A percentile compares a stretch with the other conserved stretches of the same genome.
These are phyloP conservation scores for Phytophthora nicotianae DNA, from an alignment of 352 stramenopile species.

Conservation along the genomic window DNA sequence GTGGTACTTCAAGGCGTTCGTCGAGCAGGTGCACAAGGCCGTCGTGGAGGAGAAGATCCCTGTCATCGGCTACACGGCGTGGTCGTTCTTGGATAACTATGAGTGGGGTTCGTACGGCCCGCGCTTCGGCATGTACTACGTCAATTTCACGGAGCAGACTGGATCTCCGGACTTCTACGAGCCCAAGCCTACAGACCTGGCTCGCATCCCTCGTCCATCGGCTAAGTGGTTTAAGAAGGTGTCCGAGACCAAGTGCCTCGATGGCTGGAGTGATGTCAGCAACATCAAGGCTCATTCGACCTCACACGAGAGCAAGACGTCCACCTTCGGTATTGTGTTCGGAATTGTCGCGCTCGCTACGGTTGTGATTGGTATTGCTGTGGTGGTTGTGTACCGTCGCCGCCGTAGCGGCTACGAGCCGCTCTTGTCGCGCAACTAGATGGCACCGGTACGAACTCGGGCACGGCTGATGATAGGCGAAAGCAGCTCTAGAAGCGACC, in stretches of 20 bases:
- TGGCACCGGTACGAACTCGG: not conserved
- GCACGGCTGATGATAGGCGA: not conserved
- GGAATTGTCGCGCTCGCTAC: slow-evolving; percentile 19
- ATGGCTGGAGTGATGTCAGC: slow-evolving; percentile 28
- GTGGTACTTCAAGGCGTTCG: slow-evolving; percentile 42
- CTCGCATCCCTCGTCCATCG: slow-evolving; percentile 42
- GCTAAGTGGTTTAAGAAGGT: slow-evolving; percentile 49
- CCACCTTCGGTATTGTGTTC: slow-evolving; percentile 28
- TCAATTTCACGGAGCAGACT: slow-evolving; percentile 51
- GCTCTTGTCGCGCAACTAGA: slow-evolving; percentile 27
- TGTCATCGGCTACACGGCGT: slow-evolving; percentile 39
- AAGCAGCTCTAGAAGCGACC: not conserved
- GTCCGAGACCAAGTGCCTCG: slow-evolving; percentile 38
- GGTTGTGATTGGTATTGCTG: slow-evolving; percentile 24
- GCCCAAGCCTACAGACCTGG: slow-evolving; percentile 38
- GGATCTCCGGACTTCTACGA: slow-evolving; percentile 34
- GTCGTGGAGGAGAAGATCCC: slow-evolving; percentile 44
- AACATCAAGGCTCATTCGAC: slow-evolving; percentile 16
- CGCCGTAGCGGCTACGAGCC: slow-evolving; percentile 34
- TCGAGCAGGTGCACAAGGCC: slow-evolving; percentile 48
- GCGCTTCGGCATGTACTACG: slow-evolving; percentile 71
- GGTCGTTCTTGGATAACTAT: slow-evolving; percentile 48
- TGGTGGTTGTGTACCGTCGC: slow-evolving; percentile 27
- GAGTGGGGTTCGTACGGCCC: slow-evolving; percentile 53
- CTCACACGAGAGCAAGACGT: slow-evolving; percentile 18